Conservation (phyloP, 78 protist species). For the Pigoraptor vietnamica region DNA sequence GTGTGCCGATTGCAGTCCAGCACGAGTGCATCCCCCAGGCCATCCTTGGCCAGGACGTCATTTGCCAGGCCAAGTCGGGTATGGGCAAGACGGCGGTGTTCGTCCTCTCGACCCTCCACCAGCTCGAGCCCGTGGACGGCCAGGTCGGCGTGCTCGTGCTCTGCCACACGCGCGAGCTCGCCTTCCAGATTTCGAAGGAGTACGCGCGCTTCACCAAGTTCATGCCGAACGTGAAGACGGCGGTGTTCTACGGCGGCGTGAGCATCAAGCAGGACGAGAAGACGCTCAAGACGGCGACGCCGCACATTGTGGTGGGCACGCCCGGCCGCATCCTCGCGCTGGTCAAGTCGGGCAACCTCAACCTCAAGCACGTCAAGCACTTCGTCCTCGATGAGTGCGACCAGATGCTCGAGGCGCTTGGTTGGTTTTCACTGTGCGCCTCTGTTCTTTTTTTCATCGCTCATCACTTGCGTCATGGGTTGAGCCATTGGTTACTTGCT, state of each 20-base stretch:
- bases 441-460: neutral
- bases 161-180: slow-evolving; percentile 97
- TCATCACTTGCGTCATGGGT: no score
- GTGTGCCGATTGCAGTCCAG: slow-evolving; percentile 83
- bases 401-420: slow-evolving; percentile 64
- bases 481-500: neutral
- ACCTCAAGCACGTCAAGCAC: slow-evolving; percentile 70
- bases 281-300: slow-evolving; percentile 53
- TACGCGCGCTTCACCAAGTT: slow-evolving; percentile 89
- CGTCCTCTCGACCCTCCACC: slow-evolving; percentile 90
- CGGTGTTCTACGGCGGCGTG: slow-evolving; percentile 93
- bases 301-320: slow-evolving; percentile 95
- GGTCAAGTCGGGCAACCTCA: slow-evolving; percentile 37
- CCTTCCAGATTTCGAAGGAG: slow-evolving; percentile 93
- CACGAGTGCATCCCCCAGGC: slow-evolving; percentile 96
- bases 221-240: slow-evolving; percentile 66
- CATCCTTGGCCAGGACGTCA: slow-evolving; percentile 86
- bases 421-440: neutral
- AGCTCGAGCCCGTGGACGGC: slow-evolving; percentile 49
- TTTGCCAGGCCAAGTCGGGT: slow-evolving; percentile 97
- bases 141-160: slow-evolving; percentile 72
- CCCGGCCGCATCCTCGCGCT: slow-evolving; percentile 93
- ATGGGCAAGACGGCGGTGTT: slow-evolving; percentile 99
- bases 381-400: slow-evolving; percentile 99
- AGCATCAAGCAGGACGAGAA: slow-evolving; percentile 42